phyloP scores from a whole-genome alignment of 345 rosid genomes.

The Isatis tinctoria region DNA sequence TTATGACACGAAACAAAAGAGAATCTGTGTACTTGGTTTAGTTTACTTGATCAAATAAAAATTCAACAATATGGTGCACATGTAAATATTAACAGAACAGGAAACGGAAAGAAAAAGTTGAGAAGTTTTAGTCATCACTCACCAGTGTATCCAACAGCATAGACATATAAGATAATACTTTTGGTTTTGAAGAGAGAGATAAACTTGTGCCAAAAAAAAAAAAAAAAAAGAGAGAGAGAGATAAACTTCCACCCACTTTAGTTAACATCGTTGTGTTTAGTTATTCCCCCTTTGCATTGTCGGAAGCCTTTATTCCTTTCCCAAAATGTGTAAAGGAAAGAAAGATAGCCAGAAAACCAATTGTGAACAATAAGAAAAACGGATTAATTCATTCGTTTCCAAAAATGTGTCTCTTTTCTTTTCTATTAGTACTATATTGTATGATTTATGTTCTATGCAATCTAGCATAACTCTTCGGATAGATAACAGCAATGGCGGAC shows the following conservation, averaged over 20 bases:
- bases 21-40: background rate
- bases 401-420: background rate
- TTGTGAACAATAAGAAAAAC: background rate
- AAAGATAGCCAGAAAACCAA: background rate
- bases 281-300: constrained; percentile 16
- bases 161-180: background rate
- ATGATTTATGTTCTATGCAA: background rate
- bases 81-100: background rate
- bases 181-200: background rate
- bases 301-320: constrained; percentile 31
- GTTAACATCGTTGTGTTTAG: constrained; percentile 4
- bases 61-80: background rate
- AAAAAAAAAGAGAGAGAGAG: background rate
- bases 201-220: too few relatives aligned
- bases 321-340: constrained; percentile 12
- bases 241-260: background rate
- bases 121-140: background rate
- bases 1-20: background rate
- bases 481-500: too few relatives aligned
- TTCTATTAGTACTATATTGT: background rate
- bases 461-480: background rate
- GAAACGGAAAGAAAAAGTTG: background rate
- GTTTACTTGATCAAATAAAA: background rate
- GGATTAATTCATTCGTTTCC: background rate
- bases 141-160: background rate